These are phyloP conservation scores for Aspergillus ustus DNA, from an alignment of 2,329 filamentous ascomycete species.

Conservation along the genomic window DNA sequence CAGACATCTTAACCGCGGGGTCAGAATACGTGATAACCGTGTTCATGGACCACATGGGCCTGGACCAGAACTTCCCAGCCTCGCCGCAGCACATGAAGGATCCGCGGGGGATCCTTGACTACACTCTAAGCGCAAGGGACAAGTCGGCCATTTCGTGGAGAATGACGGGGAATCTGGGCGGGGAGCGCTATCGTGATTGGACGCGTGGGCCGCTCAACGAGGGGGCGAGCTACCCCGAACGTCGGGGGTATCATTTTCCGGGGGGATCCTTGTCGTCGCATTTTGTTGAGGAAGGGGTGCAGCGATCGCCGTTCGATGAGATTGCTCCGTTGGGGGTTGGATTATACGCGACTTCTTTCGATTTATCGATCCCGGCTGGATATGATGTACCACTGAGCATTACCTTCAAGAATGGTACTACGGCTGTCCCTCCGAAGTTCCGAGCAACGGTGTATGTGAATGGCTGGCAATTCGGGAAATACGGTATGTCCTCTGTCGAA, in stretches of 20 bases:
- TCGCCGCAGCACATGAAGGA: conserved; percentile 36
- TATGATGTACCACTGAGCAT: conserved; percentile 60
- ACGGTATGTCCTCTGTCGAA: conserved; percentile 34
- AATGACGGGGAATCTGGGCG: conserved; percentile 59
- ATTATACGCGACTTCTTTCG: conserved; percentile 55
- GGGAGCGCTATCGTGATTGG: conserved; percentile 56
- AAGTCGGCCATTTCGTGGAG: conserved; percentile 51
- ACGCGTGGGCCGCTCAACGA: conserved; percentile 60
- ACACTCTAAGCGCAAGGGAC: conserved; percentile 41
- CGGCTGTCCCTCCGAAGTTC: conserved; percentile 24
- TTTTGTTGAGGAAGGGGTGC: conserved; percentile 29
- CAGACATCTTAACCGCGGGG: not conserved
- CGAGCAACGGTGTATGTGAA: conserved; percentile 55
- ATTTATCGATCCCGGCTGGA: conserved; percentile 52
- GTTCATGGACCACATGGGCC: conserved; percentile 34
- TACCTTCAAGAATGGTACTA: conserved; percentile 41
- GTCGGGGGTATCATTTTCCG: conserved; percentile 59
- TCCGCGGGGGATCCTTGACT: conserved; percentile 57
- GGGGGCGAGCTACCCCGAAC: conserved; percentile 57
- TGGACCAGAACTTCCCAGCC: conserved; percentile 37
- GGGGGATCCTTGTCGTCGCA: conserved; percentile 31
- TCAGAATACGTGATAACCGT: conserved; percentile 25
- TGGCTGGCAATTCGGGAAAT: conserved; percentile 60
- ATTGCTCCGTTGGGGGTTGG: conserved; percentile 49
- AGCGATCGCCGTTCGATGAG: conserved; percentile 32